These are phyloP conservation scores for Neofusicoccum cordaticola DNA, from an alignment of 2,329 filamentous ascomycete species.

Conservation along the genomic window DNA sequence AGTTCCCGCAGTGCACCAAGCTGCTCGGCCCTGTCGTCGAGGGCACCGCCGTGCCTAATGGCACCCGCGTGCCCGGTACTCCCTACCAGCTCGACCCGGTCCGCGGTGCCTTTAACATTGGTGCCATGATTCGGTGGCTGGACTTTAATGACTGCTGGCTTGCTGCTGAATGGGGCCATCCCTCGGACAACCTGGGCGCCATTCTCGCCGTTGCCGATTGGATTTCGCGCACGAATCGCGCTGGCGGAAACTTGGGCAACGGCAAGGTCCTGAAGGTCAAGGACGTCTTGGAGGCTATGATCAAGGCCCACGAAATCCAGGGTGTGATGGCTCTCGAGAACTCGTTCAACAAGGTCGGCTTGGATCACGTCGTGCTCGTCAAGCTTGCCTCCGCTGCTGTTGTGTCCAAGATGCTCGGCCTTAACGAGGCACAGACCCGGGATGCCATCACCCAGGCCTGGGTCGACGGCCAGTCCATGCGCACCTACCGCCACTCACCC, in stretches of 20 bases:
- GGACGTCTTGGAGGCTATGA: conserved; percentile 94
- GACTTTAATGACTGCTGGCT: conserved; percentile 99
- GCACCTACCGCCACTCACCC: conserved; percentile 94
- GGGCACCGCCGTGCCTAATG: conserved; percentile 88
- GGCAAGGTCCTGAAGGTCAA: conserved; percentile 82
- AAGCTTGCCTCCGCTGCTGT: conserved; percentile 96
- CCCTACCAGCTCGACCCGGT: conserved; percentile 92
- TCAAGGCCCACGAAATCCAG: conserved; percentile 99
- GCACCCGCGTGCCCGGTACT: conserved; percentile 86
- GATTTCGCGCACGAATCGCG: conserved; percentile 91
- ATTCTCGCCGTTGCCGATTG: conserved; percentile 97
- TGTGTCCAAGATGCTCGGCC: conserved; percentile 89
- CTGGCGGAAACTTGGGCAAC: conserved; percentile 68
- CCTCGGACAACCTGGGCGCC: conserved; percentile 94
- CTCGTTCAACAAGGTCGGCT: conserved; percentile 96
- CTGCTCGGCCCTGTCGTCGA: conserved; percentile 88
- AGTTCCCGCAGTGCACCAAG: conserved; percentile 94
- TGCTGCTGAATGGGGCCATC: conserved; percentile 97
- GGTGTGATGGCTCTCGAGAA: conserved; percentile 95
- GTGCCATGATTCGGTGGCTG: conserved; percentile 97
- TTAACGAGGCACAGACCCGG: conserved; percentile 85
- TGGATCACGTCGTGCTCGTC: conserved; percentile 96
- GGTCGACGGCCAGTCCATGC: conserved; percentile 93
- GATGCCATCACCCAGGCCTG: conserved; percentile 96
- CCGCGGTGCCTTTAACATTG: conserved; percentile 97